These are phyloP conservation scores for Leccinellum rugosiceps DNA, from an alignment of 768 basidiomycete genomes.

Conservation along the genomic window DNA sequence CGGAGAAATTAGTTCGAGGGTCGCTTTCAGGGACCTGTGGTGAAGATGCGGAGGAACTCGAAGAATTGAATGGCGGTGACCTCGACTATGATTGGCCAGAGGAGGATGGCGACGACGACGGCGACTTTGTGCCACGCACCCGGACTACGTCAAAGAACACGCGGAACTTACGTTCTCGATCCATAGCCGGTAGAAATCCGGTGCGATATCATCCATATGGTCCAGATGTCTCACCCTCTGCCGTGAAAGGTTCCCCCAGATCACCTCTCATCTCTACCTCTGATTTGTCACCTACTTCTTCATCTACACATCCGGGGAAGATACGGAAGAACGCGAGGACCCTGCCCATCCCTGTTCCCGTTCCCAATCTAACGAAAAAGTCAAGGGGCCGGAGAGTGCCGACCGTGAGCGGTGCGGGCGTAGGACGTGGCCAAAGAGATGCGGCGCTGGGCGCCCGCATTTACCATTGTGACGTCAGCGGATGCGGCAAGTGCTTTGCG, in stretches of 20 bases:
- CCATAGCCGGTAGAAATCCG: constrained; percentile 32
- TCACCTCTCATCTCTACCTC: constrained; percentile 31
- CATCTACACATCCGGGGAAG: constrained; percentile 24
- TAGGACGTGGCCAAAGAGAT: constrained; percentile 32
- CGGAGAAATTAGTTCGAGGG: constrained; percentile 15
- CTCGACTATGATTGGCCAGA: constrained; percentile 31
- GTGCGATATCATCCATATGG: constrained; percentile 34
- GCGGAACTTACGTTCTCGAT: constrained; percentile 36
- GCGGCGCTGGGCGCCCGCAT: constrained; percentile 43
- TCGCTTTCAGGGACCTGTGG: constrained; percentile 23
- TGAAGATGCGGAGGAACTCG: constrained; percentile 27
- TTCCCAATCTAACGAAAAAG: constrained; percentile 69
- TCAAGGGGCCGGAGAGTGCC: constrained; percentile 67
- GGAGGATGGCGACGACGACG: constrained; percentile 32
- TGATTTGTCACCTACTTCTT: constrained; percentile 26
- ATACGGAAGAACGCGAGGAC: constrained; percentile 37
- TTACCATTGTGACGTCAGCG: constrained; percentile 75
- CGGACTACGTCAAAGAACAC: constrained; percentile 37
- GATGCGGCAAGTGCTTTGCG: constrained; percentile 85
- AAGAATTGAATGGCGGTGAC: constrained; percentile 21
- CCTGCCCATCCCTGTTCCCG: constrained; percentile 55
- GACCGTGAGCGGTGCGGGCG: constrained; percentile 37
- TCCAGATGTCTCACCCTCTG: constrained; percentile 26
- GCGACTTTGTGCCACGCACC: constrained; percentile 32
- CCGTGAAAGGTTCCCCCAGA: constrained; percentile 28